phyloP scores from a whole-genome alignment of 148 eudicot genomes.

The Chenopodium suecicum region DNA sequence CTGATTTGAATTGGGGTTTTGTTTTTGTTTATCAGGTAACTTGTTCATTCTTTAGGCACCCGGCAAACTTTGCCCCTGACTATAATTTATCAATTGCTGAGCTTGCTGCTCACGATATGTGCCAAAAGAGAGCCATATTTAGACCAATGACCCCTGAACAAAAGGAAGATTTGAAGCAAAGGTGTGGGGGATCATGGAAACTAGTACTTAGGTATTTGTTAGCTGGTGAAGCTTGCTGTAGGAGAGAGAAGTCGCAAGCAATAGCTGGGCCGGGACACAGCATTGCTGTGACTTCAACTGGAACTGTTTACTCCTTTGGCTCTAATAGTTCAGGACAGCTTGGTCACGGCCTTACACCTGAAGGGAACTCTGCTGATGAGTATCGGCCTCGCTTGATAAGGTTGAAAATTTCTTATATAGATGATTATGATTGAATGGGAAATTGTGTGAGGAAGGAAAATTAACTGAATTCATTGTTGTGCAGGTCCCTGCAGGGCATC shows the following conservation, averaged over 20 bases:
- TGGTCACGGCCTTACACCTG: conserved; percentile 73
- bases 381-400: conserved; percentile 78
- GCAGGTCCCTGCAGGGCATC: conserved; percentile 86
- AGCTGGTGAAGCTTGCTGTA: conserved; percentile 77
- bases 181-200: conserved; percentile 96
- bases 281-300: conserved; percentile 72
- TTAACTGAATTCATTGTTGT: conserved; percentile 28
- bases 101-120: conserved; percentile 92
- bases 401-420: conserved; percentile 31
- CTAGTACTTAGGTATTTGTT: conserved; percentile 77
- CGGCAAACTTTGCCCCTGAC: conserved; percentile 81
- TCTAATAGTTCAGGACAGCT: conserved; percentile 90
- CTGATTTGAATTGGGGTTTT: conserved; percentile 51
- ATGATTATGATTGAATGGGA: conserved; percentile 1
- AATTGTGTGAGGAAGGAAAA: neutral
- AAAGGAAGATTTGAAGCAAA: conserved; percentile 51
- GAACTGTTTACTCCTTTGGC: conserved; percentile 83
- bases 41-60: conserved; percentile 84
- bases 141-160: conserved; percentile 65
- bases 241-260: conserved; percentile 89
- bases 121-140: conserved; percentile 78
- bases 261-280: conserved; percentile 94
- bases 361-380: conserved; percentile 61
- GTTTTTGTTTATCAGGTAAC: conserved; percentile 63
- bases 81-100: conserved; percentile 71